Evolutionary conservation across 2,329 filamentous ascomycete genomes (phyloP), one percentile per base, ranked within the genome.

Genomic region (Colletotrichum lini): DNA sequence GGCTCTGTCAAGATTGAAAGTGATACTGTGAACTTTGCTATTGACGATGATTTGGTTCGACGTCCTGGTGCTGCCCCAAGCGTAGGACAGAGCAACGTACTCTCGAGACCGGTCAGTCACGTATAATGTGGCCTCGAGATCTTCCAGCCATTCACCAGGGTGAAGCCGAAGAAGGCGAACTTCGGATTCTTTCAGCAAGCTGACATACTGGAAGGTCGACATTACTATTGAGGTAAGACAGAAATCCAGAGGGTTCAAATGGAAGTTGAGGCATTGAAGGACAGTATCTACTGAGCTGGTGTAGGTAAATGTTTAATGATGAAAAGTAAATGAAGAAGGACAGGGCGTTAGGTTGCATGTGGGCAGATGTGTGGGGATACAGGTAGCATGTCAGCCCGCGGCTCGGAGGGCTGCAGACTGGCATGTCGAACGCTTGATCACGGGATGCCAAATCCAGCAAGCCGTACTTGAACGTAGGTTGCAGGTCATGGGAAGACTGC

Each of bases 51-150:
- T 73, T 6, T 74, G 26, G 60, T 50, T 71, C 68, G 16, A 67
- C 59, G 23, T 70, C 67, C 44, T 73, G 42, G 4, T 72, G 64
- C 73, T 76, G 1, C 76, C 78, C 77, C 78, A 79, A 1, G 77
- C 76, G 26, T 79, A 80, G 3, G 77, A 79, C 0, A 80, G 53
- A 7, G 77, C 77, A 13, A 63, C 68, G 26, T 79, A 79, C 8
- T 49, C 3, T 10, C 62, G 44, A 21, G 8, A 4, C 26, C 42
- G 30, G 6, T 58, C 12, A 10, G 65, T 56, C 16, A 69, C 23
- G 23, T 70, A 65, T 4, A 73, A 16, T 13, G 50, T 58, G 15
- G 47, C 60, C 15, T 21, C 23, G 13, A 73, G 65, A 7, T 62
- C 61, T 16, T 70, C 72, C 2, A 65, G 56, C 72, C 69, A 73